phyloP scores from a whole-genome alignment of 768 basidiomycete species.

The Nidula microcarpa region DNA sequence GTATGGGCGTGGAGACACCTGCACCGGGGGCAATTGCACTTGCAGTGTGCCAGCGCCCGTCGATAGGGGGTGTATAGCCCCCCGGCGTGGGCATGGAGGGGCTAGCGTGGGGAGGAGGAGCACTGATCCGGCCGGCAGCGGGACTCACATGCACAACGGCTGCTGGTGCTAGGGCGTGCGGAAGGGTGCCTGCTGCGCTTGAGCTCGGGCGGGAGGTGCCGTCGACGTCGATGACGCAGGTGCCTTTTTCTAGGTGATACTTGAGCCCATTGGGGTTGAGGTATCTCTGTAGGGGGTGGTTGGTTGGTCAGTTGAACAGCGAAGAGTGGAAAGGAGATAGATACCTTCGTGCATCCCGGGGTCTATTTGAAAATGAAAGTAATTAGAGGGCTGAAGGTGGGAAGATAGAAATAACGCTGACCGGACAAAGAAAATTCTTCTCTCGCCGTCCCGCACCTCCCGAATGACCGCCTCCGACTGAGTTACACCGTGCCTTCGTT shows the following conservation, averaged over 20 bases:
- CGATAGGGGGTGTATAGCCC: too few relatives aligned
- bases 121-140: too few relatives aligned
- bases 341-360: conserved; percentile 51
- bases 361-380: conserved; percentile 17
- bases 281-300: conserved; percentile 37
- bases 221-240: conserved; percentile 47
- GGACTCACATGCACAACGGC: neutral
- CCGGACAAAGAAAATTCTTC: conserved; percentile 47
- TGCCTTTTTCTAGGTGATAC: conserved; percentile 67
- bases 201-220: neutral
- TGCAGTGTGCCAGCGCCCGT: too few relatives aligned
- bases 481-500: too few relatives aligned
- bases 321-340: conserved; percentile 7
- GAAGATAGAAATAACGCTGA: conserved; percentile 20
- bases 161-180: neutral
- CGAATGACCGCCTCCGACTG: neutral
- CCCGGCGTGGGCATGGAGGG: too few relatives aligned
- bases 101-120: too few relatives aligned
- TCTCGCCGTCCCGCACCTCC: conserved; percentile 17
- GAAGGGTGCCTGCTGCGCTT: neutral
- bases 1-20: too few relatives aligned
- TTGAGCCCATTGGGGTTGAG: conserved; percentile 66
- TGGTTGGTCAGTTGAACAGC: conserved; percentile 1
- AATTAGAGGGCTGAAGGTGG: conserved; percentile 2
- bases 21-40: too few relatives aligned